phyloP scores from a whole-genome alignment of 192 early-diverging fungal species.

The Dissophora ornata region DNA sequence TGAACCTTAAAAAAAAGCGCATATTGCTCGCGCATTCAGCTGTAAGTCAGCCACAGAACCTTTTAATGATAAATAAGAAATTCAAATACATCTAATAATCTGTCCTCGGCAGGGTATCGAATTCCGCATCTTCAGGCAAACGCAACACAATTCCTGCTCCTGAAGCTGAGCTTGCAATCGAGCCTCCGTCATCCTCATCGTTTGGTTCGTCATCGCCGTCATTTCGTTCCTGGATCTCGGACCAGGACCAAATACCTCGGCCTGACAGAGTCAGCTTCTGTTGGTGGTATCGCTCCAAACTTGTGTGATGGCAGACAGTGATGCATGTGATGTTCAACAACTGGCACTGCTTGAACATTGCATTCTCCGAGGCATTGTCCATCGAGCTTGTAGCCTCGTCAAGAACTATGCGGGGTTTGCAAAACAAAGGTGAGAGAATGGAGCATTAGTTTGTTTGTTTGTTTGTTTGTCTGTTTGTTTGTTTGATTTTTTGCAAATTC shows the following conservation, averaged over 20 bases:
- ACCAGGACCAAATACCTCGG: conserved; percentile 26
- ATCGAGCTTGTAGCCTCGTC: conserved; percentile 80
- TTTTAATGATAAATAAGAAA: no score
- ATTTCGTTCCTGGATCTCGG: conserved; percentile 6
- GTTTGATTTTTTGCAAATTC: no score
- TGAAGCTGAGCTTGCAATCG: not conserved
- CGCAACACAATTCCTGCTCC: not conserved
- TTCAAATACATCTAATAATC: no score
- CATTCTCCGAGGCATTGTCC: conserved; percentile 61
- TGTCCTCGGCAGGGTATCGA: conserved; percentile 4
- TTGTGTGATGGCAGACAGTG: conserved; percentile 86
- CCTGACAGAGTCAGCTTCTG: conserved; percentile 43
- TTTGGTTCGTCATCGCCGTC: not conserved
- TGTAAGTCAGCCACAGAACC: no score
- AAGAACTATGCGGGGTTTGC: no score
- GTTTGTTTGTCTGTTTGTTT: no score
- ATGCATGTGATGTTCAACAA: conserved; percentile 83
- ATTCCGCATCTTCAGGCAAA: conserved; percentile 3
- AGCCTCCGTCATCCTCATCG: no score
- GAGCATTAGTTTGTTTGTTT: no score
- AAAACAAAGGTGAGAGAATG: no score
- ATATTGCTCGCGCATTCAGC: no score
- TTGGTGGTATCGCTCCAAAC: conserved; percentile 46
- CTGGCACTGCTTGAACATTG: conserved; percentile 69
- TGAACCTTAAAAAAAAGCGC: no score